phyloP scores from a whole-genome alignment of 2,329 filamentous ascomycete genomes.

The Fusarium zealandicum region DNA sequence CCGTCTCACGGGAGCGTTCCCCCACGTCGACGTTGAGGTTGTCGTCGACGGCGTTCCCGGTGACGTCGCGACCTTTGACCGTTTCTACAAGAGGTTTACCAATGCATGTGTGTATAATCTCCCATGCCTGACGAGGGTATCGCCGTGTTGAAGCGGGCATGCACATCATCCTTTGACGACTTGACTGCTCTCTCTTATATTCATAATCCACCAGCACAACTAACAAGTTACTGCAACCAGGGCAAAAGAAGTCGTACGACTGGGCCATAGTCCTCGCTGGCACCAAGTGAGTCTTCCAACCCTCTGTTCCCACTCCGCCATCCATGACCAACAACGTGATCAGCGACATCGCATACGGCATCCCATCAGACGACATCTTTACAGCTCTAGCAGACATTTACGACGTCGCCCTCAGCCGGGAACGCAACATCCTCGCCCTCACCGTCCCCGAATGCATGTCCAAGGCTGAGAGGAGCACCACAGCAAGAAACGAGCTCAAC shows the following conservation, averaged over 20 bases:
- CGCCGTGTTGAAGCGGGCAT: not conserved
- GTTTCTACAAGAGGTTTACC: slow-evolving; percentile 45
- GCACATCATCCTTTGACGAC: too few relatives aligned
- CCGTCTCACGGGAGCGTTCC: slow-evolving; percentile 56
- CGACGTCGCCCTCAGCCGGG: slow-evolving; percentile 56
- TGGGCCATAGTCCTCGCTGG: slow-evolving; percentile 71
- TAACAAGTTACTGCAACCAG: slow-evolving; percentile 21
- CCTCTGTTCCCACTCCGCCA: not conserved
- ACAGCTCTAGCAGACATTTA: slow-evolving; percentile 58
- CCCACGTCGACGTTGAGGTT: slow-evolving; percentile 52
- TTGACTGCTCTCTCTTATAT: not conserved
- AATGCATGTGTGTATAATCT: slow-evolving; percentile 45
- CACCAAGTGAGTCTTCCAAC: slow-evolving; percentile 58
- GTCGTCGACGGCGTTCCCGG: slow-evolving; percentile 60
- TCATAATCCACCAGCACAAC: not conserved
- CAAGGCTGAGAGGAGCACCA: slow-evolving; percentile 41
- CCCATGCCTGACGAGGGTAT: not conserved
- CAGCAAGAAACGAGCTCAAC: slow-evolving; percentile 58
- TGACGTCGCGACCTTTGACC: slow-evolving; percentile 53
- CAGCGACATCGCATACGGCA: slow-evolving; percentile 59
- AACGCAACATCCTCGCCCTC: slow-evolving; percentile 66
- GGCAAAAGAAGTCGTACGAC: slow-evolving; percentile 52
- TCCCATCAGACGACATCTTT: slow-evolving; percentile 54
- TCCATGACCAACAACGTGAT: not conserved
- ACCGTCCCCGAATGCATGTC: slow-evolving; percentile 64